phyloP scores from a whole-genome alignment of 768 basidiomycete species.

The Nevesoporus exiguus region DNA sequence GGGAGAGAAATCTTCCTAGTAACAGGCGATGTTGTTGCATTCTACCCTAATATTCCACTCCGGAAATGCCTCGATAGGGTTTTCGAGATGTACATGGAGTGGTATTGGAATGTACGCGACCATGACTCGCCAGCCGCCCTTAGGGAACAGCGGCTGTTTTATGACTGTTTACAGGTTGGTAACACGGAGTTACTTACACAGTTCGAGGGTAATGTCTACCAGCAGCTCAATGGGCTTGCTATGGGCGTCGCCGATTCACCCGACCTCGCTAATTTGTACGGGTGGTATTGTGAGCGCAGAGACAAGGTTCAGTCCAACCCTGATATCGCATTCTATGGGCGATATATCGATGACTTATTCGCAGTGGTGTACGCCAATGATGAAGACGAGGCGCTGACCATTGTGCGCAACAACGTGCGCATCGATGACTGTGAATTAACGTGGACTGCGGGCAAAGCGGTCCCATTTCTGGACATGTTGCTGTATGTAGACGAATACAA shows the following conservation, averaged over 20 bases:
- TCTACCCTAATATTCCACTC: conserved; percentile 3
- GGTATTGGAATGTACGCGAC: not conserved
- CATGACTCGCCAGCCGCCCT: not conserved
- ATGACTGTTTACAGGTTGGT: not conserved
- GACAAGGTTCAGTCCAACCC: not conserved
- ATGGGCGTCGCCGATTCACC: conserved; percentile 15
- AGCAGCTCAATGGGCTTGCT: not conserved
- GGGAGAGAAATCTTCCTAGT: not conserved
- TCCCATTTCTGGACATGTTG: not conserved
- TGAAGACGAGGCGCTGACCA: not conserved
- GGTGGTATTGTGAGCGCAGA: not conserved
- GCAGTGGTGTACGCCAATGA: not conserved
- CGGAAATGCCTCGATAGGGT: not conserved
- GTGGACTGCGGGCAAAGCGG: not conserved
- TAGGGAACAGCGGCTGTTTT: not conserved
- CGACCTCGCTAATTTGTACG: conserved; percentile 13
- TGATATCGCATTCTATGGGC: not conserved
- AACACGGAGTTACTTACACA: not conserved
- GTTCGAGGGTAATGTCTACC: not conserved
- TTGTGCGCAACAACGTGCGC: not conserved
- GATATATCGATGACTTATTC: not conserved
- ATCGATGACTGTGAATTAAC: conserved; percentile 5
- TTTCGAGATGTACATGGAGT: not conserved
- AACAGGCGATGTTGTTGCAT: not conserved
- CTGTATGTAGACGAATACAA: not conserved